phyloP scores from a whole-genome alignment of 129 eudicot species.

The Solidago caesia region DNA sequence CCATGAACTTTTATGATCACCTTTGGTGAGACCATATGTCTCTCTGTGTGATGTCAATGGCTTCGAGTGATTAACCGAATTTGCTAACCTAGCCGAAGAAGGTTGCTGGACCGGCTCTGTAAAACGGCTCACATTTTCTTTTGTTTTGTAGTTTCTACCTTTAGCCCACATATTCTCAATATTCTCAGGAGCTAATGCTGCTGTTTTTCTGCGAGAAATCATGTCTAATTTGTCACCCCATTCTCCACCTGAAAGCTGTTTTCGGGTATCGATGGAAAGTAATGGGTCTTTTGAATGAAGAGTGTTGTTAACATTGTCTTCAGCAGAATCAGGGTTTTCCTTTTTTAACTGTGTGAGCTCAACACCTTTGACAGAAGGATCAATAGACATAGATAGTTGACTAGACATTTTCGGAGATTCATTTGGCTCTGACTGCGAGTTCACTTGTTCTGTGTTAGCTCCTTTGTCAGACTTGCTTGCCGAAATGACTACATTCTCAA shows the following conservation, averaged over 20 bases:
- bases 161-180: slow-evolving; percentile 93
- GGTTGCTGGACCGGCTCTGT: not conserved
- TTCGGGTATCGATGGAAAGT: slow-evolving; percentile 38
- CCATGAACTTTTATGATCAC: slow-evolving; percentile 30
- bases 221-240: slow-evolving; percentile 75
- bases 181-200: slow-evolving; percentile 89
- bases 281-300: slow-evolving; percentile 43
- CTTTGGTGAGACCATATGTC: slow-evolving; percentile 36
- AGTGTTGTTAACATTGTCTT: slow-evolving; percentile 34
- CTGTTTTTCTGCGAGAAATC: slow-evolving; percentile 71
- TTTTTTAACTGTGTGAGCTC: slow-evolving; percentile 77
- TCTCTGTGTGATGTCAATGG: slow-evolving; percentile 36
- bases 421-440: slow-evolving; percentile 43
- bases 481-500: slow-evolving; percentile 68
- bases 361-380: slow-evolving; percentile 86
- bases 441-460: slow-evolving; percentile 37
- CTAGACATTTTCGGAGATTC: slow-evolving; percentile 48
- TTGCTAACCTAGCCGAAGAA: slow-evolving; percentile 13
- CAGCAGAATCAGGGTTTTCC: slow-evolving; percentile 41
- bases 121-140: not conserved
- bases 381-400: slow-evolving; percentile 53
- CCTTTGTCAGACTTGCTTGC: slow-evolving; percentile 56
- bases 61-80: slow-evolving; percentile 39
- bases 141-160: slow-evolving; percentile 39
- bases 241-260: slow-evolving; percentile 22